Percentiles rank a stretch among this genome's conserved stretches.
Evolutionary conservation across 2,329 filamentous ascomycete genomes (phyloP).

Genomic region (Blumeria hordei): DNA sequence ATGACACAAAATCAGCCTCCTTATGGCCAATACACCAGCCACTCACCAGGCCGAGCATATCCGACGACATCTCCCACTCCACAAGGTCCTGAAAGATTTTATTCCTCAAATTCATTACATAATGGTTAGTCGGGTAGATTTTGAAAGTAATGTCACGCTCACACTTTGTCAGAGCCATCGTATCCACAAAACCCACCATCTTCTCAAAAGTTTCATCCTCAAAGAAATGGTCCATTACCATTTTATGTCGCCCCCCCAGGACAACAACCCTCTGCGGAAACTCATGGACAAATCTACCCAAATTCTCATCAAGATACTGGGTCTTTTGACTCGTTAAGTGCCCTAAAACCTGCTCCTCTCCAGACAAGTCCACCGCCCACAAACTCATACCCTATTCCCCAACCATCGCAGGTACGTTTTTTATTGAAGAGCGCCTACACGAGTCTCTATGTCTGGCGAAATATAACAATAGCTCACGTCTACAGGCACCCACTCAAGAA

Average conservation of each 20-base stretch:
- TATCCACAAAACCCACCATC: conserved; percentile 24
- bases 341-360: not conserved
- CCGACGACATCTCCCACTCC: conserved; percentile 17
- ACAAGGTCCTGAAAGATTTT: conserved; percentile 44
- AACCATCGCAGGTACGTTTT: conserved; percentile 21
- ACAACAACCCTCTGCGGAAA: conserved; percentile 13
- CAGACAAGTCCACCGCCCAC: conserved; percentile 12
- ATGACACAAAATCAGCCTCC: conserved; percentile 83
- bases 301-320: not conserved
- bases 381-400: conserved; percentile 23
- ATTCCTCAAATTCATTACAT: conserved; percentile 28
- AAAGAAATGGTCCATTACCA: conserved; percentile 27
- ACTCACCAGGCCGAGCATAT: conserved; percentile 17
- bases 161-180: conserved; percentile 14
- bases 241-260: conserved; percentile 34
- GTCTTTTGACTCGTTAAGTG: not conserved
- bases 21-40: conserved; percentile 36
- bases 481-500: too few relatives aligned
- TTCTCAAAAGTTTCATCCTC: conserved; percentile 30
- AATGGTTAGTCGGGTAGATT: conserved; percentile 10
- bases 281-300: not conserved
- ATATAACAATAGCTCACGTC: too few relatives aligned
- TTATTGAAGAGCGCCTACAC: conserved; percentile 40
- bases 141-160: not conserved
- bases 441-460: too few relatives aligned